A percentile compares a stretch with the other conserved stretches of the same genome.
Evolutionary conservation across 129 eudicot genomes (phyloP).

Genomic region (Pulicaria dysenterica): DNA sequence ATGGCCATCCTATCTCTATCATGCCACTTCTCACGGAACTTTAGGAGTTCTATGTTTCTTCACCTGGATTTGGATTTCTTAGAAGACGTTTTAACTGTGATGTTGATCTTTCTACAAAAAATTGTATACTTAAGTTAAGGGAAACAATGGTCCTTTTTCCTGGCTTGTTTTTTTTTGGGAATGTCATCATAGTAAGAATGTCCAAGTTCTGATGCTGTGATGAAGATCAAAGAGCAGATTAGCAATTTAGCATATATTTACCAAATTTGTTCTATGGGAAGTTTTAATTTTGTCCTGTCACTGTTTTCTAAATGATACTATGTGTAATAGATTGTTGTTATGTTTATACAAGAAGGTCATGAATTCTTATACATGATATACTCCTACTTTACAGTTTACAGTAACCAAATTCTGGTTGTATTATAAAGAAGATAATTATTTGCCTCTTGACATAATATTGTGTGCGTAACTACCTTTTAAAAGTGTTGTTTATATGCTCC

Average conservation of each 20-base stretch:
- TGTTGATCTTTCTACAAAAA: too few species aligned
- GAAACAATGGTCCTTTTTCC: too few species aligned
- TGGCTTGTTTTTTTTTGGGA: too few species aligned
- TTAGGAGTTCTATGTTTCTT: too few species aligned
- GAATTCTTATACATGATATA: background rate
- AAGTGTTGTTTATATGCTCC: conserved; percentile 21
- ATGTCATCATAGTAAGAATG: too few species aligned
- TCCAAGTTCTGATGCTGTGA: background rate
- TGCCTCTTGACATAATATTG: background rate
- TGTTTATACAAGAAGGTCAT: conserved; percentile 2
- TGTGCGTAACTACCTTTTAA: conserved; percentile 15
- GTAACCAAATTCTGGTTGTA: conserved; percentile 1
- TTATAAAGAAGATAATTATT: conserved; percentile 12
- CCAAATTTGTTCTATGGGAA: background rate
- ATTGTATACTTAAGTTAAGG: too few species aligned
- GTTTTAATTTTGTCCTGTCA: background rate
- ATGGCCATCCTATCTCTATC: background rate
- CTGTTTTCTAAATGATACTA: background rate
- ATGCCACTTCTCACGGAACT: too few species aligned
- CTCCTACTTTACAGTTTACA: background rate
- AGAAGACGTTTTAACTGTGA: too few species aligned
- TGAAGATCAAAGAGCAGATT: too few species aligned
- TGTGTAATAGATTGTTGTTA: background rate
- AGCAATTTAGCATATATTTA: background rate
- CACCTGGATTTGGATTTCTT: too few species aligned